Evolutionary conservation across 192 early-diverging fungal genomes (phyloP).

Genomic region (Podila verticillata): DNA sequence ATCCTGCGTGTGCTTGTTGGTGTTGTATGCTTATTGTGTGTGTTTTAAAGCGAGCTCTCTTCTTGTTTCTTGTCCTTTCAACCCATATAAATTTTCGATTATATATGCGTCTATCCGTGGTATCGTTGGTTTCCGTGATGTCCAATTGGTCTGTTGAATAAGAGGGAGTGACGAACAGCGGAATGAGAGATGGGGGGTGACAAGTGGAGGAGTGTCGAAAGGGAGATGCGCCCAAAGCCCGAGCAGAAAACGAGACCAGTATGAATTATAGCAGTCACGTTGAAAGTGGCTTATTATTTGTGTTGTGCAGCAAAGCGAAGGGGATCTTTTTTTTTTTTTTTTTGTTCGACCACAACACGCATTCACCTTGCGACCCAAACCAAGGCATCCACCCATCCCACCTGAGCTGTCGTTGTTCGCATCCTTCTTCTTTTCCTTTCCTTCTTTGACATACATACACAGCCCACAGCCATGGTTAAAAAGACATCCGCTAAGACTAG

Average conservation of each 20-base stretch:
- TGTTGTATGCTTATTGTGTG: not conserved
- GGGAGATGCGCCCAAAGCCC: not conserved
- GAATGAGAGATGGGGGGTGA: not conserved
- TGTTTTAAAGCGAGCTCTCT: too few species aligned
- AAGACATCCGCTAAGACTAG: slow-evolving; percentile 36
- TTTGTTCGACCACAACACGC: not conserved
- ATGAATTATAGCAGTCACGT: too few species aligned
- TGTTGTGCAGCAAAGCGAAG: not conserved
- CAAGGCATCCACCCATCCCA: not conserved
- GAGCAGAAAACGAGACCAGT: too few species aligned
- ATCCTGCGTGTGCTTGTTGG: not conserved
- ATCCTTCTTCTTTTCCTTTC: too few species aligned
- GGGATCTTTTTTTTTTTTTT: not conserved
- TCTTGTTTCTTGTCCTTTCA: too few species aligned
- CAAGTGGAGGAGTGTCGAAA: not conserved
- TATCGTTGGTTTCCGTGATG: too few species aligned
- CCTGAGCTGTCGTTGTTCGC: not conserved
- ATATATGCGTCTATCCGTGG: too few species aligned
- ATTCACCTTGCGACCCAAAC: not conserved
- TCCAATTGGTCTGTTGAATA: too few species aligned
- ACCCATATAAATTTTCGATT: too few species aligned
- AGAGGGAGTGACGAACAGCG: too few species aligned
- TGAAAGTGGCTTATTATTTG: not conserved
- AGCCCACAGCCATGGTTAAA: slow-evolving; percentile 34
- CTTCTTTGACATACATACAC: not conserved